These are phyloP conservation scores for Cryphonectria parasitica DNA, from an alignment of 2,329 filamentous ascomycete species.

Conservation along the genomic window DNA sequence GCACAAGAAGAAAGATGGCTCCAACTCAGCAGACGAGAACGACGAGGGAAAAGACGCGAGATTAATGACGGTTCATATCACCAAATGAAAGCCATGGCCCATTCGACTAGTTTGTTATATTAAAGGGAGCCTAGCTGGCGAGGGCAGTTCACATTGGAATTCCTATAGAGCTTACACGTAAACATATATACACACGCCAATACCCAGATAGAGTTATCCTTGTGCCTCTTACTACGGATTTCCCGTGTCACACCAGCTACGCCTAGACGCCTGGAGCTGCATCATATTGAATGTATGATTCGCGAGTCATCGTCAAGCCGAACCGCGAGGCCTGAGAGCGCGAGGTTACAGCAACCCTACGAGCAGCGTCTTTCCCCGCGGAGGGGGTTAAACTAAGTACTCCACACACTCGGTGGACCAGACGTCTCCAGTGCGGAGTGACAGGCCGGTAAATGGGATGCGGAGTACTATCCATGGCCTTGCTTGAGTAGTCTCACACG, in stretches of 20 bases:
- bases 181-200: background rate
- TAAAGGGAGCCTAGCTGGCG: conserved; percentile 1
- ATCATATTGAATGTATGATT: background rate
- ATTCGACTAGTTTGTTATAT: background rate
- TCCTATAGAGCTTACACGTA: background rate
- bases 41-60: conserved; percentile 8
- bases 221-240: background rate
- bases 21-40: background rate
- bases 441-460: background rate
- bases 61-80: conserved; percentile 17
- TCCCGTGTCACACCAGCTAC: background rate
- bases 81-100: conserved; percentile 6
- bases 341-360: background rate
- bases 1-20: background rate
- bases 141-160: background rate
- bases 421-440: background rate
- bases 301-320: background rate
- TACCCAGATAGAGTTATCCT: background rate
- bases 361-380: background rate
- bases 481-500: background rate
- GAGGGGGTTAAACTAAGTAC: background rate
- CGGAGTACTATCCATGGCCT: background rate
- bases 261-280: background rate
- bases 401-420: background rate
- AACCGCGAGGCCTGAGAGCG: background rate